Percentiles rank a stretch among this genome's conserved stretches.
These are phyloP conservation scores for Pittosporum tobira DNA, from an alignment of 129 eudicot genomes.

Conservation along the genomic window DNA sequence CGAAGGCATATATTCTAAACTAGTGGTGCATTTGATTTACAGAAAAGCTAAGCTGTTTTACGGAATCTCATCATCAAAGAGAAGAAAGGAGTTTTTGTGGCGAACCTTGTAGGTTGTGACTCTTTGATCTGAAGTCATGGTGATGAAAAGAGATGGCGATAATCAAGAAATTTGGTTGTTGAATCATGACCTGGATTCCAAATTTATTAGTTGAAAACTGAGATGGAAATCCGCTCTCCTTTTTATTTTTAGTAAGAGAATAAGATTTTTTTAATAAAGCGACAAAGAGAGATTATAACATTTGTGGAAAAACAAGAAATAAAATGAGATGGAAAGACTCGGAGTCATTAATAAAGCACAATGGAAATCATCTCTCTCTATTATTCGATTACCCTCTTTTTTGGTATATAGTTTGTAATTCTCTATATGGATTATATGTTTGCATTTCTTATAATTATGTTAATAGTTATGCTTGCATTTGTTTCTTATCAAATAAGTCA, in stretches of 20 bases:
- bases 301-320: too few relatives aligned
- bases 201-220: slow-evolving; percentile 45
- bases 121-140: slow-evolving; percentile 21
- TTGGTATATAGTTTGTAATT: slow-evolving; percentile 13
- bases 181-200: slow-evolving; percentile 63
- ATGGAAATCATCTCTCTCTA: too few relatives aligned
- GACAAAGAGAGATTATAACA: too few relatives aligned
- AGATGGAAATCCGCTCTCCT: slow-evolving; percentile 36
- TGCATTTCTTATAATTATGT: not conserved
- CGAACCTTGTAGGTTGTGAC: slow-evolving; percentile 33
- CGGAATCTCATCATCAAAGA: slow-evolving; percentile 60
- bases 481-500: too few relatives aligned
- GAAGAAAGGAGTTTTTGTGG: slow-evolving; percentile 47
- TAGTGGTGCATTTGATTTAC: slow-evolving; percentile 25
- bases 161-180: slow-evolving; percentile 31
- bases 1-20: slow-evolving; percentile 32
- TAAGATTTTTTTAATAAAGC: too few relatives aligned
- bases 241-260: too few relatives aligned
- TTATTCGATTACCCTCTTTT: slow-evolving; percentile 10
- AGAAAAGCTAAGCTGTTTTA: slow-evolving; percentile 25
- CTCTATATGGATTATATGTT: not conserved
- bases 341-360: too few relatives aligned
- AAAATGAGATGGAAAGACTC: too few relatives aligned
- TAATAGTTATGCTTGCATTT: too few relatives aligned
- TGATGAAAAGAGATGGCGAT: slow-evolving; percentile 20